These are phyloP conservation scores for Nelumbo lutea DNA, from an alignment of 164 flowering plant species.

Conservation along the genomic window DNA sequence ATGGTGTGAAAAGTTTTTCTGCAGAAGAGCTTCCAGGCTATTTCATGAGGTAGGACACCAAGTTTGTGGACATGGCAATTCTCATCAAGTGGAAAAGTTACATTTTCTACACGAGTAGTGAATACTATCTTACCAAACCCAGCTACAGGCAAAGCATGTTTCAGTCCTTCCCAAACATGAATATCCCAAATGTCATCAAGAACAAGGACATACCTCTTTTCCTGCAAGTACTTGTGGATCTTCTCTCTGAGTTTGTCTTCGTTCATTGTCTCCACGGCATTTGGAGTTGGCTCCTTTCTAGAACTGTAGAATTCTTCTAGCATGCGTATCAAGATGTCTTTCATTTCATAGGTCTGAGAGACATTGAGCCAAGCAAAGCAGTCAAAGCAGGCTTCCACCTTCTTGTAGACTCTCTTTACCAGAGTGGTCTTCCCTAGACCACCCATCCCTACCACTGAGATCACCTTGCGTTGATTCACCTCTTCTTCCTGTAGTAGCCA, in stretches of 20 bases:
- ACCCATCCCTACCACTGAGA: constrained; percentile 7
- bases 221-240: constrained; percentile 11
- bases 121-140: not conserved
- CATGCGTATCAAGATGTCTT: not conserved
- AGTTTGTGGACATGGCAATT: too few relatives aligned
- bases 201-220: constrained; percentile 15
- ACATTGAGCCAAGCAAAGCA: not conserved
- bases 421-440: not conserved
- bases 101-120: too few relatives aligned
- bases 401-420: too few relatives aligned
- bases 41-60: too few relatives aligned
- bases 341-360: not conserved
- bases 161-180: constrained; percentile 12
- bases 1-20: too few relatives aligned
- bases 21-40: too few relatives aligned
- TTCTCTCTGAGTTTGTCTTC: constrained; percentile 4
- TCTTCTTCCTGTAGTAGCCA: not conserved
- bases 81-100: too few relatives aligned
- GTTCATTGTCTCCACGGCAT: not conserved
- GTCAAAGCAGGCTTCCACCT: too few relatives aligned
- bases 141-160: constrained; percentile 10
- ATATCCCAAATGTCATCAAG: constrained; percentile 20
- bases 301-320: not conserved
- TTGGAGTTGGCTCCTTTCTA: not conserved
- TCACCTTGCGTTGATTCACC: not conserved